These are phyloP conservation scores for Escovopsis sp. DNA, from an alignment of 2,329 filamentous ascomycete species.

Conservation along the genomic window DNA sequence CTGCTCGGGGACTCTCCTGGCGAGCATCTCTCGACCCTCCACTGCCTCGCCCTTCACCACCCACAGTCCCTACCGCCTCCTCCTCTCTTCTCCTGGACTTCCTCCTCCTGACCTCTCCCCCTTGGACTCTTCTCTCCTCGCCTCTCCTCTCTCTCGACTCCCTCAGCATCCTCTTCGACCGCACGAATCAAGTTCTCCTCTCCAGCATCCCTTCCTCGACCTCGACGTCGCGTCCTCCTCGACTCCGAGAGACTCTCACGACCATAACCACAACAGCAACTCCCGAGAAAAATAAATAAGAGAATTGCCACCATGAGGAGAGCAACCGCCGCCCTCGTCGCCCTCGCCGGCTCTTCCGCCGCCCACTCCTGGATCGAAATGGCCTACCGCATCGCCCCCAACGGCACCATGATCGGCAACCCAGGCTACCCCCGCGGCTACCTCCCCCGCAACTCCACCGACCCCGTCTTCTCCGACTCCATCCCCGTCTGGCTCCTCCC, in stretches of 20 bases:
- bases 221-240: too few species aligned
- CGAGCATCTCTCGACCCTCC: conserved; percentile 4
- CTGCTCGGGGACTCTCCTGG: background rate
- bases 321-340: conserved; percentile 13
- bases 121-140: too few species aligned
- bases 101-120: too few species aligned
- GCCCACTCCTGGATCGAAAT: conserved; percentile 78
- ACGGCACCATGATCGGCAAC: conserved; percentile 56
- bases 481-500: conserved; percentile 51
- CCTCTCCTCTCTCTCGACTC: too few species aligned
- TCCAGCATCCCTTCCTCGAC: too few species aligned
- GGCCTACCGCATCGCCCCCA: conserved; percentile 51
- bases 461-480: conserved; percentile 39
- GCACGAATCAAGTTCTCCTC: background rate
- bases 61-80: background rate
- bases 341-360: conserved; percentile 14
- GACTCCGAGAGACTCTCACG: too few species aligned
- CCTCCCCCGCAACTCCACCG: conserved; percentile 33
- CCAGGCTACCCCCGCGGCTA: conserved; percentile 65
- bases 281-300: background rate
- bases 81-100: too few species aligned
- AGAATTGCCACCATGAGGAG: conserved; percentile 14
- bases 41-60: background rate
- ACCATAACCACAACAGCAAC: background rate
- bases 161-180: background rate